phyloP scores from a whole-genome alignment of 116 monocot species.

The Phalaenopsis hybrid region DNA sequence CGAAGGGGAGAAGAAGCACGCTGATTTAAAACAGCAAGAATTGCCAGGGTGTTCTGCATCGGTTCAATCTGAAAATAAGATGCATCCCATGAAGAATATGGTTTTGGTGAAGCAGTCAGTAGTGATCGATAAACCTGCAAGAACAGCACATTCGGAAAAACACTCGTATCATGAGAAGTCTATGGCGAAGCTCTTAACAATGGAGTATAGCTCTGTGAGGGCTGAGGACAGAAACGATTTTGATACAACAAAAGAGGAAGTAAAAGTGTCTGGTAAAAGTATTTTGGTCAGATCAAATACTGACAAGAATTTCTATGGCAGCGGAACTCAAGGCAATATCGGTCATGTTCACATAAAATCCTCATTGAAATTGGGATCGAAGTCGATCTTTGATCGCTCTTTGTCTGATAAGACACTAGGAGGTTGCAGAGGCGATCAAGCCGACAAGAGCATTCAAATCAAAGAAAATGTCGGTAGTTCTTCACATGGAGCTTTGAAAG shows the following conservation, averaged over 20 bases:
- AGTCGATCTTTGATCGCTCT: neutral
- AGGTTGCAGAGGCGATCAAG: neutral
- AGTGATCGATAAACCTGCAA: neutral
- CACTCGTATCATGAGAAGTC: neutral
- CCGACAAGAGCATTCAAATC: constrained; percentile 1
- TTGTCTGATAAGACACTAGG: constrained; percentile 8
- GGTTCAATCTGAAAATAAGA: neutral
- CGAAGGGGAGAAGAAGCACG: neutral
- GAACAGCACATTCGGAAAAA: neutral
- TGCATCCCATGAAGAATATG: neutral
- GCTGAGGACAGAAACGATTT: neutral
- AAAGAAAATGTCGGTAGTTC: constrained; percentile 10
- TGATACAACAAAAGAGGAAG: neutral
- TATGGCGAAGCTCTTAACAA: neutral
- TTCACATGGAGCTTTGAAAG: neutral
- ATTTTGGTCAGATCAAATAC: constrained; percentile 4
- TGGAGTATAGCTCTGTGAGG: neutral
- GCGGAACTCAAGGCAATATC: too few relatives aligned
- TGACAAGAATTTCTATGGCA: neutral
- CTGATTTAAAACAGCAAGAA: neutral
- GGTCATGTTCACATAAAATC: neutral
- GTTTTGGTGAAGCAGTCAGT: neutral
- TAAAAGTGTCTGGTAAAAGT: neutral
- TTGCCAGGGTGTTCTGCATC: neutral
- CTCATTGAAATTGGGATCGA: neutral